Conservation (phyloP, 495 filamentous ascomycete species). For the Hyaloscypha variabilis region DNA sequence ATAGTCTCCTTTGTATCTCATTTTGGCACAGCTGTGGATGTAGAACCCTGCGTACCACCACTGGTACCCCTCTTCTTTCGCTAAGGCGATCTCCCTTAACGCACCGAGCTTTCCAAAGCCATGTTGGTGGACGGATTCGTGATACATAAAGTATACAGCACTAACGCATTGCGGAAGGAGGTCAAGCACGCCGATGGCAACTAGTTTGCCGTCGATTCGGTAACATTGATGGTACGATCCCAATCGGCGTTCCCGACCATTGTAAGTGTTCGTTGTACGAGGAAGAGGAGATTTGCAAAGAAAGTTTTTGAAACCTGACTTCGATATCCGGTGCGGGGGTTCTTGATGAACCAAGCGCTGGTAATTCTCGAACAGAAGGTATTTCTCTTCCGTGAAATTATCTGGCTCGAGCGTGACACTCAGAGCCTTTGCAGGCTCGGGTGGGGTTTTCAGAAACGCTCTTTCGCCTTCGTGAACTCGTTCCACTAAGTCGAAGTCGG, state of each 20-base stretch:
- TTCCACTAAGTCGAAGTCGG: constrained; percentile 71
- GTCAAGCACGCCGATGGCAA: constrained; percentile 89
- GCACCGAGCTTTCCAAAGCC: constrained; percentile 89
- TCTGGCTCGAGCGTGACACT: constrained; percentile 80
- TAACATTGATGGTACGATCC: constrained; percentile 98
- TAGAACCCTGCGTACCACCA: constrained; percentile 58
- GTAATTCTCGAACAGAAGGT: constrained; percentile 80
- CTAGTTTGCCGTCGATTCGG: constrained; percentile 82
- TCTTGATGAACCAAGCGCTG: constrained; percentile 83
- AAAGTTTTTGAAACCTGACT: constrained; percentile 75
- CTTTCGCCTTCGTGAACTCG: constrained; percentile 71
- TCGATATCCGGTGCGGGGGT: constrained; percentile 63
- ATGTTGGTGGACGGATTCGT: constrained; percentile 77
- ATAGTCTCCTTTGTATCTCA: constrained; percentile 91
- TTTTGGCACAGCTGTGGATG: constrained; percentile 67
- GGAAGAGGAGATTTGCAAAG: constrained; percentile 79
- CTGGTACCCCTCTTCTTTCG: constrained; percentile 70
- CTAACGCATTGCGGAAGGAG: constrained; percentile 85
- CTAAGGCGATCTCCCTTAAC: constrained; percentile 78
- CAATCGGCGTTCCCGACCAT: constrained; percentile 58
- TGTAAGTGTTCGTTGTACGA: constrained; percentile 45
- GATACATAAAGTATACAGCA: constrained; percentile 94
- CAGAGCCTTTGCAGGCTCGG: constrained; percentile 75
- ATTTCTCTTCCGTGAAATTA: constrained; percentile 87
- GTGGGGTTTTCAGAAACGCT: constrained; percentile 20